Evolutionary conservation across 192 early-diverging fungal species (phyloP).

Genomic region (Tieghemiomyces parasiticus): DNA sequence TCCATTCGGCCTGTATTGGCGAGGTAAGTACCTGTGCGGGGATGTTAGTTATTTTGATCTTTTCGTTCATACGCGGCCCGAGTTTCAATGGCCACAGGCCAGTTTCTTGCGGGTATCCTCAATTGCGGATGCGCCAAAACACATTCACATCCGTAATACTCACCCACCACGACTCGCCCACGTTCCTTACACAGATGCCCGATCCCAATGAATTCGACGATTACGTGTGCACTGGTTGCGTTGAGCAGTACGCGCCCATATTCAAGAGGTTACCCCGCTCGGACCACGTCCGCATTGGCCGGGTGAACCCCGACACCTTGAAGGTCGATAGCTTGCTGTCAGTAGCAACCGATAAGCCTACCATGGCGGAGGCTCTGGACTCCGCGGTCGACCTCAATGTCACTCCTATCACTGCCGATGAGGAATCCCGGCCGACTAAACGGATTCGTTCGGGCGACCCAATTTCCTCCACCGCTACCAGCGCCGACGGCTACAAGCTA

Average conservation of each 20-base stretch:
- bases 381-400: conserved; percentile 11
- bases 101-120: background rate
- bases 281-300: conserved; percentile 14
- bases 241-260: conserved; percentile 28
- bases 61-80: background rate
- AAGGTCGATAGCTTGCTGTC: conserved; percentile 13
- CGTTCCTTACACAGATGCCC: conserved; percentile 21
- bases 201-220: conserved; percentile 41
- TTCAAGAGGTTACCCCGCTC: conserved; percentile 11
- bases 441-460: background rate
- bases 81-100: background rate
- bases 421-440: background rate
- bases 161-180: conserved; percentile 14
- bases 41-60: background rate
- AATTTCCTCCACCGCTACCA: background rate
- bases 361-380: background rate
- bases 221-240: conserved; percentile 53
- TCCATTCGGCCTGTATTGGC: conserved; percentile 55
- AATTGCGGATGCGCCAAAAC: conserved; percentile 17
- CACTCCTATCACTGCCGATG: conserved; percentile 8
- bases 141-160: conserved; percentile 23
- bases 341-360: too few species aligned
- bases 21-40: conserved; percentile 21
- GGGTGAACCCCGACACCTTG: conserved; percentile 20
- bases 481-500: conserved; percentile 10